phyloP scores from a whole-genome alignment of 2,329 filamentous ascomycete species.

The Beauveria caledonica region DNA sequence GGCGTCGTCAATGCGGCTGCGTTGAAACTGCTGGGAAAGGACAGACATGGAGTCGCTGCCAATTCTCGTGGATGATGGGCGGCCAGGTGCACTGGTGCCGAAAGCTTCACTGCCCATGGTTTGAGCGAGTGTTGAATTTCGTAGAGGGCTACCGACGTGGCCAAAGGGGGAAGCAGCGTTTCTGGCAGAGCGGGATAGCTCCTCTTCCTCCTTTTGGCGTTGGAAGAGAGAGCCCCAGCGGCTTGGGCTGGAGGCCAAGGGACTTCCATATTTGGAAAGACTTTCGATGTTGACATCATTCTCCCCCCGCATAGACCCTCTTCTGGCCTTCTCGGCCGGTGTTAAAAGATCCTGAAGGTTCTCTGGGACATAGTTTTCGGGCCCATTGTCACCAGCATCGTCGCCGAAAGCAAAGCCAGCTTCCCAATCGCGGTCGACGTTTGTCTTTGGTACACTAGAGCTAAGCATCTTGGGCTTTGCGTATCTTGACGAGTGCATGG shows the following conservation, averaged over 20 bases:
- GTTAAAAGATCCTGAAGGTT: slow-evolving; percentile 59
- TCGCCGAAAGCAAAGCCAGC: slow-evolving; percentile 66
- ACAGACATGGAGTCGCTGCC: slow-evolving; percentile 47
- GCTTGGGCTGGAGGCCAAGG: slow-evolving; percentile 49
- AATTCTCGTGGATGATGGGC: slow-evolving; percentile 31
- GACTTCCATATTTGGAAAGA: slow-evolving; percentile 53
- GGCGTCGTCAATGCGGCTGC: slow-evolving; percentile 45
- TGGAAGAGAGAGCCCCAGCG: slow-evolving; percentile 55
- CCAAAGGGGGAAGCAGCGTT: slow-evolving; percentile 48
- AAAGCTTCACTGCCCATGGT: slow-evolving; percentile 42
- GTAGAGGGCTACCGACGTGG: slow-evolving; percentile 57
- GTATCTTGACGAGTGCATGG: slow-evolving; percentile 62
- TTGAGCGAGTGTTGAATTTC: slow-evolving; percentile 53
- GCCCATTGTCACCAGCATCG: slow-evolving; percentile 41
- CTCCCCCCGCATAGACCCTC: slow-evolving; percentile 52
- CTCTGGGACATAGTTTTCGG: slow-evolving; percentile 61
- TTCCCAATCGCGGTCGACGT: slow-evolving; percentile 58
- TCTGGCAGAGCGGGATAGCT: slow-evolving; percentile 29
- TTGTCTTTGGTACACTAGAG: slow-evolving; percentile 58
- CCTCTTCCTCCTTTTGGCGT: slow-evolving; percentile 51
- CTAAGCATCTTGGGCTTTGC: slow-evolving; percentile 60
- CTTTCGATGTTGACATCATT: slow-evolving; percentile 40
- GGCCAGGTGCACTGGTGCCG: slow-evolving; percentile 29
- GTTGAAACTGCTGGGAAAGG: slow-evolving; percentile 54
- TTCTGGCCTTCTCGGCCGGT: slow-evolving; percentile 57